phyloP scores from a whole-genome alignment of 2,329 filamentous ascomycete genomes.

The Ceratocystis variospora region DNA sequence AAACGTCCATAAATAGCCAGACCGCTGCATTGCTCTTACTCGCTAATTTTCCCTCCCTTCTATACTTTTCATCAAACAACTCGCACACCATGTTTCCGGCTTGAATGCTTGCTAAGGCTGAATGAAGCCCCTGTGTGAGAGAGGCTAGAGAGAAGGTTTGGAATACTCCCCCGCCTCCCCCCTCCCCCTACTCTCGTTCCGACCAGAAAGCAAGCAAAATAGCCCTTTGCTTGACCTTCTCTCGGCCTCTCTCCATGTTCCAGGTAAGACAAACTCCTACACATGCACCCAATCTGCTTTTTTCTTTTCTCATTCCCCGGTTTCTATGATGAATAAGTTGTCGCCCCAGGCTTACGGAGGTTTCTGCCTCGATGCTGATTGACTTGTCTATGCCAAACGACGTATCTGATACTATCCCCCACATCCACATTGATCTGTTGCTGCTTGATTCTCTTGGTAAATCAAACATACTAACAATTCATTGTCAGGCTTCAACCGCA shows the following conservation, averaged over 20 bases:
- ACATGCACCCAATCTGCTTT: not conserved
- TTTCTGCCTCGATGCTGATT: constrained; percentile 37
- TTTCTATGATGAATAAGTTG: constrained; percentile 35
- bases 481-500: not conserved
- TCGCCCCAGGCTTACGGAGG: constrained; percentile 38
- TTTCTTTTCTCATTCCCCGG: constrained; percentile 1
- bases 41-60: not conserved
- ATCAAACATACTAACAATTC: constrained; percentile 9
- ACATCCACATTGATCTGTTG: not conserved
- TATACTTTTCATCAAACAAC: not conserved
- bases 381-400: constrained; percentile 43
- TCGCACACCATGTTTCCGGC: not conserved
- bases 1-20: not conserved
- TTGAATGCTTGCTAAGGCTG: not conserved
- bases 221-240: not conserved
- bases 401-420: constrained; percentile 17
- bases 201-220: not conserved
- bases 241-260: not conserved
- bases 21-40: not conserved
- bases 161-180: not conserved
- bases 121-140: not conserved
- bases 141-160: not conserved
- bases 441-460: not conserved
- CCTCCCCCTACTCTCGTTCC: not conserved
- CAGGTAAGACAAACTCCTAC: not conserved